Conservation (phyloP, 495 filamentous ascomycete genomes). For the Penicillium alfredii region DNA sequence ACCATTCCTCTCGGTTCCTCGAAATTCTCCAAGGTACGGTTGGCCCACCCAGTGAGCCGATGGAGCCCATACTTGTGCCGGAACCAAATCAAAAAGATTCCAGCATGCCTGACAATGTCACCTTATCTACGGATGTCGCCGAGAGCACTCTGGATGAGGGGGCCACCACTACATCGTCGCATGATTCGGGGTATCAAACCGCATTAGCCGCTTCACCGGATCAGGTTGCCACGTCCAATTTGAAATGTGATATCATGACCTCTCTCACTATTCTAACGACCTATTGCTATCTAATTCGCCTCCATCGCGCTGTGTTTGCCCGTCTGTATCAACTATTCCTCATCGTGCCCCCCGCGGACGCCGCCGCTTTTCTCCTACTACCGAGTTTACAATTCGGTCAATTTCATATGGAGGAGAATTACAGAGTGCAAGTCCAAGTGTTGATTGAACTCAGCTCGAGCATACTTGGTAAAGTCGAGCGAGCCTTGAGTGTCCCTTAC, state of each 20-base stretch:
- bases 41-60: too few relatives aligned
- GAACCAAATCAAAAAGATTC: not conserved
- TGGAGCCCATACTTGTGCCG: too few relatives aligned
- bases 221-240: not conserved
- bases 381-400: slow-evolving; percentile 10
- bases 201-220: not conserved
- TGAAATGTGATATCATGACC: slow-evolving; percentile 4
- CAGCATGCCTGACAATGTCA: not conserved
- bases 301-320: slow-evolving; percentile 16
- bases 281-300: slow-evolving; percentile 12
- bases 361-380: slow-evolving; percentile 7
- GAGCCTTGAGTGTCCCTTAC: slow-evolving; percentile 3
- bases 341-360: slow-evolving; percentile 13
- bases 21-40: slow-evolving; percentile 5
- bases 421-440: slow-evolving; percentile 9
- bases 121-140: not conserved
- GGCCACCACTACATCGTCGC: slow-evolving; percentile 3
- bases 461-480: slow-evolving; percentile 14
- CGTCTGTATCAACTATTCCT: slow-evolving; percentile 17
- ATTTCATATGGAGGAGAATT: slow-evolving; percentile 11
- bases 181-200: slow-evolving; percentile 12
- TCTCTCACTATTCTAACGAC: slow-evolving; percentile 12
- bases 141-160: not conserved
- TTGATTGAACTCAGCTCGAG: slow-evolving; percentile 14
- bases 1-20: slow-evolving; percentile 16